Base-by-base conservation (phyloP, 1,284 basidiomycete genomes). In the Pulchroboletus neoregius region DNA sequence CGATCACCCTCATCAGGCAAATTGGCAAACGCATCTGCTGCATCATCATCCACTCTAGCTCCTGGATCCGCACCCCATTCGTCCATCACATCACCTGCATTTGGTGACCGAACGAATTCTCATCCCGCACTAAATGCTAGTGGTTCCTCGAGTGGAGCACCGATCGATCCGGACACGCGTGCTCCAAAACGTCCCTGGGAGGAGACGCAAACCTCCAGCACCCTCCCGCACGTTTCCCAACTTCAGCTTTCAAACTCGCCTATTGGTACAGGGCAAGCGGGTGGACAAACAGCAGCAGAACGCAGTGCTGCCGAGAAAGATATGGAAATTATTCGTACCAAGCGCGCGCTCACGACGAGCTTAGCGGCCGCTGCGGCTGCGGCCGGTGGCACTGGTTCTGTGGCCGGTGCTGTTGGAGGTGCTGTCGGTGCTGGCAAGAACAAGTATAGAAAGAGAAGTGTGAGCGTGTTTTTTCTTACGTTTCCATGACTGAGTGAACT, bases 381-480 rank as follows among this genome's bases (percentile, higher is more conserved):
- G 0, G 62, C 58, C 0, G 57, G 57, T 15, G 50, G 55, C 15
- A 46, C 50, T 9, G 54, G 62, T 0, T 57, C 58, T 36, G 53
- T 61, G 13, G 52, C 47, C 3, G 61, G 61, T 2, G 47, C 51
- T 20, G 49, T 58, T 10, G 63, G 63, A 4, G 62, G 63, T 26
- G 55, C 55, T 2, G 48, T 62, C 2, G 62, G 54, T 10, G 43
- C 41, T 13, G 56, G 62, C 43, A 89, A 88, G 70, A 84, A 72
- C 68, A 89, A 89, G 62, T 89, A 89, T 58, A 70, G 85, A 56
- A 89, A 89, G 63, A 70, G 86, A 66, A 88, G 86, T 68, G 86
- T 88, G 67, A 77, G 85, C 46, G 11, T 23, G 3, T 18, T 54
- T 32, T 45, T 45, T 30, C 48, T 30, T 51, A 48, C 11, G 44